Evolutionary conservation across 177 flowering plant species (phyloP), one percentile per base, ranked within the genome.

Genomic region (Vitis hybrid): DNA sequence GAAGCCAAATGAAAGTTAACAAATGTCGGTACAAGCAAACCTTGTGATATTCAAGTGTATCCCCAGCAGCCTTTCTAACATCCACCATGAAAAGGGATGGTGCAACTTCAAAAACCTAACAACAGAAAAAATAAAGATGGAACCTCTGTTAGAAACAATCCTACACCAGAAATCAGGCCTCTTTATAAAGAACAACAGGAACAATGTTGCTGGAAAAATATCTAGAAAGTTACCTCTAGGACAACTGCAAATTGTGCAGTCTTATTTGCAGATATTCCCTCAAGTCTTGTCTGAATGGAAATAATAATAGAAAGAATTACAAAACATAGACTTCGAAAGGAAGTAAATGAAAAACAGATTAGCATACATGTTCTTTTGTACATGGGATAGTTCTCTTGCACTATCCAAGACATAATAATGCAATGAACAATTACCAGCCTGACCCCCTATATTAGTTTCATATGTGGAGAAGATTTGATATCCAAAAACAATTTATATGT

Each of bases 1-100:
- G 15, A 11, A 18, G 13, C 9, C 32, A 49, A 5, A 16, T 62
- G 51, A 27, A 40, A 55, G 60, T 65, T 16, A 11, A 48, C 19
- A 21, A 51, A 13, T 10, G 27, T 24, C 19, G 6, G 21, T 35
- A 24, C 21, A 74, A 66, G 14, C 83, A 73, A 74, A 89, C 98
- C 97, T 91, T 89, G 81, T 95, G 99, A 80, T 95, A 95, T 74
- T 95, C 98, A 71, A 93, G 92, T 56, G 97, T 90, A 66, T 95
- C 99, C 2, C 99, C 98, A 56, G 97, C 85, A 71, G 97, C 99
- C 81, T 93, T 95, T 27, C 98, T 85, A 69, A 90, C 98, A 74
- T 95, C 98, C 60, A 91, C 93, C 99, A 93, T 95, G 80, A 90
- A 95, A 72, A 95, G 97, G 16, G 92, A 83, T 10, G 94, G 87